A percentile compares a stretch with the other conserved stretches of the same genome.
Evolutionary conservation across 345 rosid genomes (phyloP).

Genomic region (Moricandia arvensis): DNA sequence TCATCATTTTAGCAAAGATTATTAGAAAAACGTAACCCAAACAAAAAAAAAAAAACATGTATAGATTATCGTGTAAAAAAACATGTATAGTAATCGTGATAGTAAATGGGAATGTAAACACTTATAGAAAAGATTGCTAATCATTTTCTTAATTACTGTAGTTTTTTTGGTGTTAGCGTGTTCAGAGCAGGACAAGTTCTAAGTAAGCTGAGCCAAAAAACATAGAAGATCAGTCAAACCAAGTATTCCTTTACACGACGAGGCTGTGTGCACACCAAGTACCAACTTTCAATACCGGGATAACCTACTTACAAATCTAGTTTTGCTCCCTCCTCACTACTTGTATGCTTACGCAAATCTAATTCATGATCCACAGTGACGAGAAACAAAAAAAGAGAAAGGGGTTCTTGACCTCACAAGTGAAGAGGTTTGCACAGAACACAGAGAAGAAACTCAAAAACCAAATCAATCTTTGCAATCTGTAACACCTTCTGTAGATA

Average conservation of each 20-base stretch:
- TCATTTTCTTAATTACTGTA: no score
- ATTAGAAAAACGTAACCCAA: no score
- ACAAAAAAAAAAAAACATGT: no score
- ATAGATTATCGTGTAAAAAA: no score
- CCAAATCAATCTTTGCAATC: conserved; percentile 72
- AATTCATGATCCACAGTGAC: not conserved
- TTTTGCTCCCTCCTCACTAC: not conserved
- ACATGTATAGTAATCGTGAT: no score
- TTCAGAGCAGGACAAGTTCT: not conserved
- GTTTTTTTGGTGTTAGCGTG: no score
- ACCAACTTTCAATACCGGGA: conserved; percentile 7
- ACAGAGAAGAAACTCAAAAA: not conserved
- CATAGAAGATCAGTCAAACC: no score
- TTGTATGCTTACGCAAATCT: conserved; percentile 12
- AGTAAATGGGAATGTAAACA: no score
- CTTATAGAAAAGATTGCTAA: no score
- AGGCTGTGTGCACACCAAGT: not conserved
- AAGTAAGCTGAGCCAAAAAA: not conserved
- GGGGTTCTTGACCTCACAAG: conserved; percentile 9
- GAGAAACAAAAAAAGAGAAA: not conserved
- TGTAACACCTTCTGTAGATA: conserved; percentile 77
- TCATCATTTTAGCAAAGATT: no score
- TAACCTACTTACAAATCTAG: conserved; percentile 19
- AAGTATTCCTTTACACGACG: not conserved
- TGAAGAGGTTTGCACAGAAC: not conserved